A percentile compares a stretch with the other conserved stretches of the same genome.
These are phyloP conservation scores for Kitagawia praeruptora DNA, from an alignment of 129 eudicot genomes.

Conservation along the genomic window DNA sequence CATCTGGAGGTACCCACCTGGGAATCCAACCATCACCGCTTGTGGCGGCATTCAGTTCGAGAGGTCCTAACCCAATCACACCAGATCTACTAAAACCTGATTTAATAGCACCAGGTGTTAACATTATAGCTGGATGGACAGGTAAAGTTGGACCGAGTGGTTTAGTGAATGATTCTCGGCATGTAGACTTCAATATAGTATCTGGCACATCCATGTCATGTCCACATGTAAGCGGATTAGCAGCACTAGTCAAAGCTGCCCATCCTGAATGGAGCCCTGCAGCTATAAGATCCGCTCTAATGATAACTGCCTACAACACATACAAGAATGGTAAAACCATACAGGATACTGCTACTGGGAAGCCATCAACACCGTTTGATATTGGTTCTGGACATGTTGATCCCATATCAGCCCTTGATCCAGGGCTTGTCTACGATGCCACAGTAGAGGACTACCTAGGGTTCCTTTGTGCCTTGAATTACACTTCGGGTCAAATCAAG, in stretches of 20 bases:
- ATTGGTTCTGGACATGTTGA: constrained; percentile 68
- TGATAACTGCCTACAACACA: constrained; percentile 65
- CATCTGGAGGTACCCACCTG: constrained; percentile 44
- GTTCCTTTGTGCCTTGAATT: constrained; percentile 60
- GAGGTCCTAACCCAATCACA: constrained; percentile 86
- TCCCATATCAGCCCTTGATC: constrained; percentile 56
- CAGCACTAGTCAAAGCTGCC: constrained; percentile 53
- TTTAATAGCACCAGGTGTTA: constrained; percentile 80
- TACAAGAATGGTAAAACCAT: constrained; percentile 50
- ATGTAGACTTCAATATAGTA: constrained; percentile 52
- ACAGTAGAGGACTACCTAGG: constrained; percentile 33
- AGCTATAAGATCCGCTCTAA: constrained; percentile 72
- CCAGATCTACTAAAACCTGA: constrained; percentile 75
- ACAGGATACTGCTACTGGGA: constrained; percentile 61
- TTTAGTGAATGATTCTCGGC: constrained; percentile 40
- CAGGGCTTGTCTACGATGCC: constrained; percentile 52
- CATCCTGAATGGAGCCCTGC: constrained; percentile 93
- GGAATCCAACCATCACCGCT: constrained; percentile 74
- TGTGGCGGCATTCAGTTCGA: constrained; percentile 76
- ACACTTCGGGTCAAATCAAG: constrained; percentile 36
- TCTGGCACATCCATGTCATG: constrained; percentile 95
- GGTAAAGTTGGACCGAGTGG: constrained; percentile 67
- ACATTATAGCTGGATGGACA: constrained; percentile 80
- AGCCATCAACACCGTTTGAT: constrained; percentile 57
- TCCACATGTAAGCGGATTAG: constrained; percentile 81